Evolutionary conservation across 116 monocot species (phyloP).

Genomic region (Dioscorea cayenensis): DNA sequence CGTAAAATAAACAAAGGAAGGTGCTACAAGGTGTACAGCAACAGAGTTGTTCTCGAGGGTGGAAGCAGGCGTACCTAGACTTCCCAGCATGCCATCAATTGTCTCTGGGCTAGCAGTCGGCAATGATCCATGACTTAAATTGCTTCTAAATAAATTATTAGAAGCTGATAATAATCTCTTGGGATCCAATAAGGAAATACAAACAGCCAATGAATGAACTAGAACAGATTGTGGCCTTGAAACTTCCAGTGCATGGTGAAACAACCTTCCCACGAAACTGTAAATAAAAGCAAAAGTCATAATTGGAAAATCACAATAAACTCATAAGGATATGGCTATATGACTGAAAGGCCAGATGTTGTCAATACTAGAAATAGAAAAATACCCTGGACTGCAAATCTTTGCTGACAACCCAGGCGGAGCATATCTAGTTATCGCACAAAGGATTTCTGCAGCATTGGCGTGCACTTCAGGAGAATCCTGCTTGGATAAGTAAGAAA

Average conservation of each 20-base stretch:
- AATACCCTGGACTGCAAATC: slow-evolving; percentile 66
- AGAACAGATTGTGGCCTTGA: slow-evolving; percentile 92
- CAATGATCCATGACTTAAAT: slow-evolving; percentile 63
- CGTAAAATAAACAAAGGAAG: not conserved
- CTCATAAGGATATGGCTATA: not conserved
- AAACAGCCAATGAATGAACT: slow-evolving; percentile 85
- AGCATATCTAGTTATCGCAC: slow-evolving; percentile 70
- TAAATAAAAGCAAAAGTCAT: slow-evolving; percentile 5
- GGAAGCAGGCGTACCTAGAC: slow-evolving; percentile 34
- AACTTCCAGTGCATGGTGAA: slow-evolving; percentile 74
- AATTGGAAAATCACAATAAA: not conserved
- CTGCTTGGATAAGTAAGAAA: slow-evolving; percentile 16
- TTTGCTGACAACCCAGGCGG: slow-evolving; percentile 66
- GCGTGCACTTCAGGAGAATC: slow-evolving; percentile 77
- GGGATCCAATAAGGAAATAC: slow-evolving; percentile 91
- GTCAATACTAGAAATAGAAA: not conserved
- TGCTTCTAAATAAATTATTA: slow-evolving; percentile 68
- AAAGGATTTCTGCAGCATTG: slow-evolving; percentile 75
- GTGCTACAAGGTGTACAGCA: not conserved
- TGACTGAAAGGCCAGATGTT: not conserved
- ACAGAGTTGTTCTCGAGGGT: not conserved
- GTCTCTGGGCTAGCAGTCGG: slow-evolving; percentile 73
- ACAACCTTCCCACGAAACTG: slow-evolving; percentile 84
- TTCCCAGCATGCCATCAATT: slow-evolving; percentile 82
- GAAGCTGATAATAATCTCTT: slow-evolving; percentile 66